These are phyloP conservation scores for Mucor plumbeus DNA, from an alignment of 371 early-diverging fungal species.

Conservation along the genomic window DNA sequence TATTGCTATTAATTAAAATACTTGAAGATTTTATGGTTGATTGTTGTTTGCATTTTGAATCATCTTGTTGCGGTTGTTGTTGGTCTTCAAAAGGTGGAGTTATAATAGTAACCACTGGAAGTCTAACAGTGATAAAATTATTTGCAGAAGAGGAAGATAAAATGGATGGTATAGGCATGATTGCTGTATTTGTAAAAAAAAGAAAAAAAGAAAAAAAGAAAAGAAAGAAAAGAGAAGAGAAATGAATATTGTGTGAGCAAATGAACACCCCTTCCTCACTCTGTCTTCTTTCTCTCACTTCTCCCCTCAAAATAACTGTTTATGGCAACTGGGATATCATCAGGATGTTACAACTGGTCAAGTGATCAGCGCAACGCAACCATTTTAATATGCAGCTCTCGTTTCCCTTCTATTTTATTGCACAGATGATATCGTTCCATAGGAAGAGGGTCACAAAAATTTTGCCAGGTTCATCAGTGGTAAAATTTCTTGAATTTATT, in stretches of 20 bases:
- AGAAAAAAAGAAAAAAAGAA: background rate
- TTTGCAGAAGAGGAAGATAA: constrained; percentile 2
- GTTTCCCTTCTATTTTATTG: background rate
- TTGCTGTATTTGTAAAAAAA: background rate
- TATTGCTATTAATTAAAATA: background rate
- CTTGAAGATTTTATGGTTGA: background rate
- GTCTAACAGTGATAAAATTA: background rate
- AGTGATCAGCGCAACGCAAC: background rate
- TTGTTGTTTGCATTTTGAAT: constrained; percentile 2
- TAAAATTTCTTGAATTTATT: background rate
- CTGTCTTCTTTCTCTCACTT: background rate
- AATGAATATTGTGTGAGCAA: too few relatives aligned
- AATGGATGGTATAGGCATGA: constrained; percentile 22
- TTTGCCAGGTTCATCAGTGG: background rate
- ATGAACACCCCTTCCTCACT: background rate
- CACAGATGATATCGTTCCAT: background rate
- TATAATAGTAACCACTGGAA: background rate
- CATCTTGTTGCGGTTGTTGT: background rate
- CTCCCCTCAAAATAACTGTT: constrained; percentile 8
- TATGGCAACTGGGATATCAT: constrained; percentile 9
- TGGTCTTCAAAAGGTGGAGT: background rate
- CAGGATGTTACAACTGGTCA: constrained; percentile 1
- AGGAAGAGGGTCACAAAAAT: background rate
- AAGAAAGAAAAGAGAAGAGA: background rate
- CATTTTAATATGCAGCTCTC: constrained; percentile 2